Conservation (phyloP, 768 basidiomycete species). For the Termitomyces sp. region DNA sequence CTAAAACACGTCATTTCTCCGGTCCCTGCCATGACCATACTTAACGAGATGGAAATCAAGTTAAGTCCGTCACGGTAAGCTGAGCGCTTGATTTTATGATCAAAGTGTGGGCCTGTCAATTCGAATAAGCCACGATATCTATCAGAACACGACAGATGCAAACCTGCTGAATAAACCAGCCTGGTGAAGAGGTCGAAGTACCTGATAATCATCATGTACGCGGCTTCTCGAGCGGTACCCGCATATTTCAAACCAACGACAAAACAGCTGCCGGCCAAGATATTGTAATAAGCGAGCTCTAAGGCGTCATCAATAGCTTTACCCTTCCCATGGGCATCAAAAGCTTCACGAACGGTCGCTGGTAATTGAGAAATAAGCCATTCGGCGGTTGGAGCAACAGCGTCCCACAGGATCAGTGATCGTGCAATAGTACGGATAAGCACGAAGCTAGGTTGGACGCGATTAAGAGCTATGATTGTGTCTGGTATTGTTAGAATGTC, state of each 20-base stretch:
- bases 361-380: slow-evolving; percentile 81
- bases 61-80: slow-evolving; percentile 87
- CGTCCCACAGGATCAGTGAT: slow-evolving; percentile 84
- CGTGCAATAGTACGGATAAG: slow-evolving; percentile 77
- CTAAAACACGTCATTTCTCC: slow-evolving; percentile 90
- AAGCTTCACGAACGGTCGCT: slow-evolving; percentile 53
- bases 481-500: slow-evolving; percentile 83
- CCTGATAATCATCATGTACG: slow-evolving; percentile 77
- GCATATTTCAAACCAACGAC: slow-evolving; percentile 91
- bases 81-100: slow-evolving; percentile 84
- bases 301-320: slow-evolving; percentile 63
- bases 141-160: slow-evolving; percentile 24
- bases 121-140: slow-evolving; percentile 5
- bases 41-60: slow-evolving; percentile 79
- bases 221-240: slow-evolving; percentile 89
- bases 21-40: slow-evolving; percentile 97
- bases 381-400: slow-evolving; percentile 64
- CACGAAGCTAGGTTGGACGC: slow-evolving; percentile 85
- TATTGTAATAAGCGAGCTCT: slow-evolving; percentile 90
- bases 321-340: slow-evolving; percentile 51
- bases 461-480: slow-evolving; percentile 75
- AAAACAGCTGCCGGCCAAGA: slow-evolving; percentile 89
- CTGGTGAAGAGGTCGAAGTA: slow-evolving; percentile 81
- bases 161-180: slow-evolving; percentile 67
- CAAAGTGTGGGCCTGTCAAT: slow-evolving; percentile 70